Evolutionary conservation across 164 flowering plant species (phyloP).

Genomic region (Berberis thunbergii): DNA sequence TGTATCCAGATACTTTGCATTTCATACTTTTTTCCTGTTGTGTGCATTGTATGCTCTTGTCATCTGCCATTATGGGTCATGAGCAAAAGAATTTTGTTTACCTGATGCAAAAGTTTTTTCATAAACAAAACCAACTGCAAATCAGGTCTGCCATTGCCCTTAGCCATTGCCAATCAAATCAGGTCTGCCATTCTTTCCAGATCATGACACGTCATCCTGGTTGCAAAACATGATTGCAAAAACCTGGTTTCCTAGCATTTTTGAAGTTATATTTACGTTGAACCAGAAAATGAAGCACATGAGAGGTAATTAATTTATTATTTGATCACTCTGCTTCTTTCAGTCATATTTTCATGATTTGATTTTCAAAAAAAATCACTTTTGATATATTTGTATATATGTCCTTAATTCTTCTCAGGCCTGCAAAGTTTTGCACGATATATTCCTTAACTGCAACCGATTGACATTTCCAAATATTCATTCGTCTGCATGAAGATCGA

Average conservation of each 20-base stretch:
- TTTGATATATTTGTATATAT: conserved; percentile 2
- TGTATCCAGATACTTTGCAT: not conserved
- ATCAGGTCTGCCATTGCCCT: conserved; percentile 85
- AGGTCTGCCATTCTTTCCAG: no score
- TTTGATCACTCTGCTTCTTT: not conserved
- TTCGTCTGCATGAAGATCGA: conserved; percentile 98
- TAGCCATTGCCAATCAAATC: conserved; percentile 26
- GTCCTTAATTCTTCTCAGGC: conserved; percentile 42
- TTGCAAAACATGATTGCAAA: no score
- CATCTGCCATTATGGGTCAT: conserved; percentile 54
- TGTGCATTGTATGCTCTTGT: not conserved
- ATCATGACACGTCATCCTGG: no score
- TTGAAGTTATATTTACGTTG: conserved; percentile 73
- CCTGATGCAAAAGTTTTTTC: conserved; percentile 86
- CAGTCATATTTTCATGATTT: not conserved
- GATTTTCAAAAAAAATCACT: not conserved
- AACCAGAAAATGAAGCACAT: conserved; percentile 97
- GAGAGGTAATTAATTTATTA: conserved; percentile 66
- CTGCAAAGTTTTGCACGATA: conserved; percentile 75
- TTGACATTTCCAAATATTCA: conserved; percentile 68
- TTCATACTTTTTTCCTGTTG: not conserved
- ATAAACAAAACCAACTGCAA: conserved; percentile 77
- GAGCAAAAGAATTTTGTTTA: conserved; percentile 88
- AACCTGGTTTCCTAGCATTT: conserved; percentile 22
- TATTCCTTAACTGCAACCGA: conserved; percentile 75